A percentile compares a stretch with the other conserved stretches of the same genome.
Conservation (phyloP, 129 eudicot species). For the Erigeron canadensis region DNA sequence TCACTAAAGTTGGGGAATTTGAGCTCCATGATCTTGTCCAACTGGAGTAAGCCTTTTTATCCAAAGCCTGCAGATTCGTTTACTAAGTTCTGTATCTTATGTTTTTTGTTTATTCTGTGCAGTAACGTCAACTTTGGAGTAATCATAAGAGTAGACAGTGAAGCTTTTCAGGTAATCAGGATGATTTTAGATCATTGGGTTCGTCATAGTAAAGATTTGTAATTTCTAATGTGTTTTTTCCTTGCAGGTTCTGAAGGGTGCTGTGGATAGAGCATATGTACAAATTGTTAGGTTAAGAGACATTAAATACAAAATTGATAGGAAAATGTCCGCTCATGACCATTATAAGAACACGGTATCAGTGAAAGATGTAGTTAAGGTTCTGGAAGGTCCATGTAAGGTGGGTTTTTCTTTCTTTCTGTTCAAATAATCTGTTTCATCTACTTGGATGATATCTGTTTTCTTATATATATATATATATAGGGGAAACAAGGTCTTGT, state of each 20-base stretch:
- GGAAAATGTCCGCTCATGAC: conserved; percentile 62
- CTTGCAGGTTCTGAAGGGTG: conserved; percentile 79
- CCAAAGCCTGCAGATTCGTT: conserved; percentile 1
- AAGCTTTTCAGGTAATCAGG: conserved; percentile 96
- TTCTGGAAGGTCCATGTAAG: conserved; percentile 79
- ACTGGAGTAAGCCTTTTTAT: conserved; percentile 58
- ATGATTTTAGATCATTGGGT: neutral
- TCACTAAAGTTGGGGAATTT: conserved; percentile 77
- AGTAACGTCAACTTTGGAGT: conserved; percentile 85
- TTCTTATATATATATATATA: too few species aligned
- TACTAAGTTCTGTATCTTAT: conserved; percentile 18
- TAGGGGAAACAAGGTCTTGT: conserved; percentile 97
- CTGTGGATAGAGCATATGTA: conserved; percentile 82
- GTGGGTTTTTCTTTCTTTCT: conserved; percentile 29
- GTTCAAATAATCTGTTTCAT: neutral
- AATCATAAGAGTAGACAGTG: conserved; percentile 89
- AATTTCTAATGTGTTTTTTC: conserved; percentile 13
- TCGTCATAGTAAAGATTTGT: neutral
- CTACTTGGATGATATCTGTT: neutral
- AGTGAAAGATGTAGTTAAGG: conserved; percentile 85
- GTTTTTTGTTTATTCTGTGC: conserved; percentile 28
- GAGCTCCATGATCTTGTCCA: conserved; percentile 94
- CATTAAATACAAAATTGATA: conserved; percentile 78
- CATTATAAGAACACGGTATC: conserved; percentile 59
- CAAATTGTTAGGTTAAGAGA: conserved; percentile 82